Base-by-base conservation (phyloP, 352 stramenopile species). In the Phytophthora fragariaefolia region DNA sequence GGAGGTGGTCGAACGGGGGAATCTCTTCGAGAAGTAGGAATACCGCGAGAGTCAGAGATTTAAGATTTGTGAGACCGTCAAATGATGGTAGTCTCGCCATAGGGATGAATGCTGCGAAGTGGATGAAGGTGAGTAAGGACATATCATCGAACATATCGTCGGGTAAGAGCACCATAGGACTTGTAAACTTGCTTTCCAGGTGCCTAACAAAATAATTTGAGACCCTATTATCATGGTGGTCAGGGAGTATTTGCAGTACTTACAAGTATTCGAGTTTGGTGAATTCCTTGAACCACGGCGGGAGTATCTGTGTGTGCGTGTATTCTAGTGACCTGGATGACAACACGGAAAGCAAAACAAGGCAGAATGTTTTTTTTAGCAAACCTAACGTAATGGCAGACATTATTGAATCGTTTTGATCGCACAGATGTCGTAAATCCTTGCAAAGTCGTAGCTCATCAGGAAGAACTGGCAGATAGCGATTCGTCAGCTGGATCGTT, bases 231-330 rank as follows among this genome's bases (percentile, higher is more conserved):
- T n/a, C n/a, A n/a, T n/a, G n/a, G n/a, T n/a, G n/a, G n/a, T n/a
- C n/a, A n/a, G n/a, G n/a, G n/a, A 36, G 30, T 12, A 36, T 36
- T 36, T 36, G 6, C 30, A 43, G 34, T 15, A 63, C 63, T 6
- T 55, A 79, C 72, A 84, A 10, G 47, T 65, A 74, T 26, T 82
- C 61, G 24, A 84, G 61, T 3, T 69, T 48, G 1, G 58, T 67
- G 32, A 80, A 66, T 3, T 77, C 51, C 8, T 53, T 77, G 27
- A 56, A 55, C 74, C 76, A 80, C 0, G 34, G n/a, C 15, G 76
- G 71, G 4, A 85, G 15, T 6, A 32, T 58, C 9, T 49, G 18
- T 0, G 62, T 85, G 38, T 80, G 53, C 0, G 73, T 73, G 56
- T 85, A 79, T 8, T 71, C 54, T 1, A 85, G 47, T 0, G 77